Base-by-base conservation (phyloP, 345 rosid species). In the Ailanthus altissimus region DNA sequence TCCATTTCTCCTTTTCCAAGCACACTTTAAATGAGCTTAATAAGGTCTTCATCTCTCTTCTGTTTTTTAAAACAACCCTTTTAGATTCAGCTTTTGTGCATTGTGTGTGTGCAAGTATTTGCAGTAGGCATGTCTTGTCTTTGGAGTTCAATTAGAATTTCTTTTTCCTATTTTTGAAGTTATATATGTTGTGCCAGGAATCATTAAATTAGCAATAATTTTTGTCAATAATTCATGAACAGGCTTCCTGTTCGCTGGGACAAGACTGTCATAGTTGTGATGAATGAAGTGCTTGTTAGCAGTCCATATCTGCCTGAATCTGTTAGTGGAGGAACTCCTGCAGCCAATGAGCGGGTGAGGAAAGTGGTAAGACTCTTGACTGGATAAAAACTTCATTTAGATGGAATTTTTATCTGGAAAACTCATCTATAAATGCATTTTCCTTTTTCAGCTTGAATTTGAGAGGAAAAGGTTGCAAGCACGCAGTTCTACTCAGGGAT, bases 191-290 rank as follows among this genome's bases (percentile, higher is more conserved):
- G 9, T 53, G 49, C 49, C 23, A 72, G 57, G 32, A 56, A 72
- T 72, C 45, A 42, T n/a, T 6, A 1, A 56, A 15, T 15, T 11
- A 13, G 54, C 46, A 40, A 69, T 23, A 50, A 38, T 36, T 67
- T 46, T 76, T 36, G 59, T 78, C 56, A 65, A 45, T 43, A 59
- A 51, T 70, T 8, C 59, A 14, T 72, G n/a, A 77, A 51, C 88
- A 96, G 99, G 90, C 97, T 92, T 81, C 98, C 99, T 56, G 99
- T 96, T 75, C 90, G 91, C 67, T 93, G 99, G 99, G 99, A 96
- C 75, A 92, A 93, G 86, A 88, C 97, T 40, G 89, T 74, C 82
- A 93, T 96, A 28, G 88, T 96, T 81, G 98, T 96, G 76, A 87
- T 92, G 97, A 85, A 92, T 76, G 97, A 93, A 84, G 99, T 96